Evolutionary conservation across 1,284 basidiomycete genomes (phyloP), one percentile per base, ranked within the genome.

Genomic region (Phylloporus sp.): DNA sequence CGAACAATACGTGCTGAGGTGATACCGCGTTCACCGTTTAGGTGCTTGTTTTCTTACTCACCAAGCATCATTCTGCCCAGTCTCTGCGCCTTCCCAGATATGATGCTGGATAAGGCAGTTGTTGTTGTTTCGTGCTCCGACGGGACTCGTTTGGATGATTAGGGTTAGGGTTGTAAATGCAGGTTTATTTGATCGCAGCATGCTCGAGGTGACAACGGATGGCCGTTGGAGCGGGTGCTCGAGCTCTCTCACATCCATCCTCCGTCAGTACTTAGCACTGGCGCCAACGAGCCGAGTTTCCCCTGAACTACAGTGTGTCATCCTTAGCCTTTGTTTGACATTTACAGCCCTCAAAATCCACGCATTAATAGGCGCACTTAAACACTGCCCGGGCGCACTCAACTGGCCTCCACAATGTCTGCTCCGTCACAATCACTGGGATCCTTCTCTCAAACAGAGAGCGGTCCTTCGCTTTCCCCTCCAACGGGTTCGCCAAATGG

Each of bases 301-400:
- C 44, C 6, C 22, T 31, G 51, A 31, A n/a, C 31, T 42, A n/a
- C 49, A 20, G 49, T 37, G 2, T 11, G 42, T n/a, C 11, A 31
- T 46, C 39, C 22, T 6, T n/a, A 17, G 29, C 39, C 20, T 34
- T 29, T 24, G 11, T 34, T 8, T 39, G 6, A 6, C 2, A 46
- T 51, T 68, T 56, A 51, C 53, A 40, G n/a, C 40, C 50, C 17
- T 22, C 3, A 24, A 28, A 51, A 29, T 44, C 28, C 31, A 34
- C 51, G 47, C 57, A 70, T 70, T 73, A 63, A 74, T 71, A 71
- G 55, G 53, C 49, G 24, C 58, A 31, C 42, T n/a, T n/a, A n/a
- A 2, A 8, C 42, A 5, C 42, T 49, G 28, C 46, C 49, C 40
- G 17, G 60, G 60, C 69, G 56, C 55, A 57, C 42, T 59, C 50